Percentiles rank a stretch among this genome's conserved stretches.
Evolutionary conservation across 441 rosid genomes (phyloP).

Genomic region (Euphorbia schlechtendalii): DNA sequence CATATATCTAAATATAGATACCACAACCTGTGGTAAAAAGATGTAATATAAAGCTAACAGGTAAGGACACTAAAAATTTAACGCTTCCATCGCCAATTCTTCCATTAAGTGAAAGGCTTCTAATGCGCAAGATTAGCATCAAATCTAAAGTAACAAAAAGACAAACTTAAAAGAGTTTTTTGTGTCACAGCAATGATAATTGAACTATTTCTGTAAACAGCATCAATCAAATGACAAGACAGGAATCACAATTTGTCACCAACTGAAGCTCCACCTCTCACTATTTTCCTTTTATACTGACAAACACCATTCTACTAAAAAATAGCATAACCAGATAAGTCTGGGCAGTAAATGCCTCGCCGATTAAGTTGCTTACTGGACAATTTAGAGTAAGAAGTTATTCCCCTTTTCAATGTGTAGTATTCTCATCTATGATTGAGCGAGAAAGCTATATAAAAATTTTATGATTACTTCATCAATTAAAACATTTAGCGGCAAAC

Average conservation of each 20-base stretch:
- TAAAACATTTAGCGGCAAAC: not conserved
- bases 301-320: not conserved
- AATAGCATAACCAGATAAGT: not conserved
- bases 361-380: not conserved
- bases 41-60: not conserved
- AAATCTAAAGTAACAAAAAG: not conserved
- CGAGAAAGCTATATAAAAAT: constrained; percentile 4
- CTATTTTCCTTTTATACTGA: not conserved
- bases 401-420: not conserved
- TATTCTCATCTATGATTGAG: constrained; percentile 4
- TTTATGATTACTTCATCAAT: not conserved
- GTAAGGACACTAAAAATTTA: not conserved
- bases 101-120: too few species aligned
- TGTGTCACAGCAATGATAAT: too few species aligned
- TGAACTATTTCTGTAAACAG: not conserved
- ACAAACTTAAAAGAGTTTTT: not conserved
- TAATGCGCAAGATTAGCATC: not conserved
- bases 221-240: constrained; percentile 6
- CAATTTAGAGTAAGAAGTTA: not conserved
- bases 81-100: too few species aligned
- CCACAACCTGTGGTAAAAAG: not conserved
- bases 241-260: not conserved
- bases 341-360: not conserved
- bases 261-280: not conserved
- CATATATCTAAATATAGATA: not conserved